phyloP scores from a whole-genome alignment of 2,329 filamentous ascomycete species.

The Fusarium neocosmosporiellum region DNA sequence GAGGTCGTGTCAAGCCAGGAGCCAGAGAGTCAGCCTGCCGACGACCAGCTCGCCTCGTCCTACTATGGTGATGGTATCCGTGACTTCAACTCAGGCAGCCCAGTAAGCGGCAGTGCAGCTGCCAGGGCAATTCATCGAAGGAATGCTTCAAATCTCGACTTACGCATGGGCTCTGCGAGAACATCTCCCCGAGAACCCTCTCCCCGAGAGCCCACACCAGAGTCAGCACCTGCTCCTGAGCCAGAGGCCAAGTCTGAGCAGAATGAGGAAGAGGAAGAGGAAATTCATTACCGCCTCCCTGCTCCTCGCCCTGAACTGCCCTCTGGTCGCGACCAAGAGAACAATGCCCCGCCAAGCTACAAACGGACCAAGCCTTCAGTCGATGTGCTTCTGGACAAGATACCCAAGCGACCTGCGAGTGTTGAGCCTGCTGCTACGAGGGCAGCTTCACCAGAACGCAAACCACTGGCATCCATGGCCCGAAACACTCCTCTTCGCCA shows the following conservation, averaged over 20 bases:
- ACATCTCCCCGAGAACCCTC: conserved; percentile 46
- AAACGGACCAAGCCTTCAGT: conserved; percentile 69
- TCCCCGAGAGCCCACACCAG: conserved; percentile 29
- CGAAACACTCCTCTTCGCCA: conserved; percentile 81
- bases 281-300: conserved; percentile 59
- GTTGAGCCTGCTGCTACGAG: conserved; percentile 54
- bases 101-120: conserved; percentile 61
- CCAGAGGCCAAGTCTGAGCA: conserved; percentile 31
- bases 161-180: conserved; percentile 47
- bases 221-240: conserved; percentile 14
- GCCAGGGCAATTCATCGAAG: conserved; percentile 56
- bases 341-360: conserved; percentile 78
- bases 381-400: conserved; percentile 66
- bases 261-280: conserved; percentile 54
- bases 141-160: conserved; percentile 52
- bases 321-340: conserved; percentile 83
- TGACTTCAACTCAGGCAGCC: conserved; percentile 69
- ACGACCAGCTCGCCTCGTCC: conserved; percentile 54
- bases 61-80: conserved; percentile 58
- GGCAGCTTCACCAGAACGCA: conserved; percentile 65
- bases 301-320: conserved; percentile 64
- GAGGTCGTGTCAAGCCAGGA: conserved; percentile 57
- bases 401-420: conserved; percentile 62
- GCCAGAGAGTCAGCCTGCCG: conserved; percentile 53
- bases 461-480: conserved; percentile 64